Percentiles rank a stretch among this genome's conserved stretches.
Conservation (phyloP, 75 land plant genomes). For the Isoetes taiwanensis region DNA sequence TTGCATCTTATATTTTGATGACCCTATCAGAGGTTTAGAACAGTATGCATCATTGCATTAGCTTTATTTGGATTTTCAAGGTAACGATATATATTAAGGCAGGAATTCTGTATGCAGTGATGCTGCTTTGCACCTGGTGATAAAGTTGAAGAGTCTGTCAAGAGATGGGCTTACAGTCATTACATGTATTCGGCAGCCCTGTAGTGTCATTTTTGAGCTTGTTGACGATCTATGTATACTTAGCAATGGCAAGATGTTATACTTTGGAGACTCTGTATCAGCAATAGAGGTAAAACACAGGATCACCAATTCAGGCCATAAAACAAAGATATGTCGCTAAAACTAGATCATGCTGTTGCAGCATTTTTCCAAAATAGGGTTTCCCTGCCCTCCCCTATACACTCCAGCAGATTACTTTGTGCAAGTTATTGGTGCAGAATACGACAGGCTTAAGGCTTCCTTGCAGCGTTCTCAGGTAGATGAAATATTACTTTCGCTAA, state of each 20-base stretch:
- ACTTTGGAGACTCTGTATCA: background rate
- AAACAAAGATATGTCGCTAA: background rate
- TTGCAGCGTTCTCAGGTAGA: background rate
- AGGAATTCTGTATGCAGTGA: background rate
- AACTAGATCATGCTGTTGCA: background rate
- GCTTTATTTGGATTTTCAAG: background rate
- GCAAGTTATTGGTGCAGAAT: slow-evolving; percentile 3
- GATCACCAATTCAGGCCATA: background rate
- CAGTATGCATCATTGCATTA: background rate
- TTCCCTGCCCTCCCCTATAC: background rate
- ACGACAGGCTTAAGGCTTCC: background rate
- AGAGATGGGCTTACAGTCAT: slow-evolving; percentile 9
- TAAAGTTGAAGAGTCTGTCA: slow-evolving; percentile 4
- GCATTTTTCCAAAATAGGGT: slow-evolving; percentile 2
- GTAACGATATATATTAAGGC: background rate
- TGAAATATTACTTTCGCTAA: background rate
- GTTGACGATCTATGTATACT: slow-evolving; percentile 3
- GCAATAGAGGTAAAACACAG: slow-evolving; percentile 5
- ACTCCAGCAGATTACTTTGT: slow-evolving; percentile 3
- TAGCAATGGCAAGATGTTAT: slow-evolving; percentile 1
- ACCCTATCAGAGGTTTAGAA: background rate
- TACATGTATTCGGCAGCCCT: background rate
- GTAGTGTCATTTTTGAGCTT: background rate
- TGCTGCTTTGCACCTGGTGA: background rate
- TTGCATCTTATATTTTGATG: slow-evolving; percentile 5